phyloP scores from a whole-genome alignment of 2,329 filamentous ascomycete genomes.

The Tolypocladium nubicola region DNA sequence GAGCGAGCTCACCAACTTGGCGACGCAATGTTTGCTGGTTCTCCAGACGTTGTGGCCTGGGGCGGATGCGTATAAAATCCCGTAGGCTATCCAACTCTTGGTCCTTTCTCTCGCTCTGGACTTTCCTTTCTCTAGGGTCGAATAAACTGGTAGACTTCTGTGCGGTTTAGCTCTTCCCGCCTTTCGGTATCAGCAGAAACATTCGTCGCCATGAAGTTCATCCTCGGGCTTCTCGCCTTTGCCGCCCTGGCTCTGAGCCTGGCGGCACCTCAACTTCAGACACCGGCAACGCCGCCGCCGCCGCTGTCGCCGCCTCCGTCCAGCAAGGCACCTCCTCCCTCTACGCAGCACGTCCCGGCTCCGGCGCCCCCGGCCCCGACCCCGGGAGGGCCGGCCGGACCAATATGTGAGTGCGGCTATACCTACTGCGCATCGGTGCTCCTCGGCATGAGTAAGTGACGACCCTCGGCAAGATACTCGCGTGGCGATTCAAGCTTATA shows the following conservation, averaged over 20 bases:
- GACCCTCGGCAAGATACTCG: neutral
- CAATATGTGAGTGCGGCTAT: constrained; percentile 30
- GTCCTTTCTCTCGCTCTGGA: neutral
- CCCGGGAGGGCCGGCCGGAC: constrained; percentile 13
- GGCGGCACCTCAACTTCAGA: constrained; percentile 5
- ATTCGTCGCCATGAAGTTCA: constrained; percentile 13
- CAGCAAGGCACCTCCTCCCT: neutral
- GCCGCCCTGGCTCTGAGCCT: constrained; percentile 7
- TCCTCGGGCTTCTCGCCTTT: constrained; percentile 10
- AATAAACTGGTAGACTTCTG: neutral
- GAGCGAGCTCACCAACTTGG: neutral
- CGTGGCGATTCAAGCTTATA: neutral
- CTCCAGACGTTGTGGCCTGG: neutral
- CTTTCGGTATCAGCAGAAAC: neutral
- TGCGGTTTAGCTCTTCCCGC: neutral
- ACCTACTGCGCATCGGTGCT: constrained; percentile 30
- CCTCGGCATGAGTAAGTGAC: constrained; percentile 21
- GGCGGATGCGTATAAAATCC: neutral
- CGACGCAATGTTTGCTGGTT: neutral
- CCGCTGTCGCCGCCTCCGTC: constrained; percentile 5
- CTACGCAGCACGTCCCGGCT: neutral
- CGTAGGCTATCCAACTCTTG: neutral
- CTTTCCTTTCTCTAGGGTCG: neutral
- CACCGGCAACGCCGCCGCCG: constrained; percentile 12
- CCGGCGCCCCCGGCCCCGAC: constrained; percentile 6